Evolutionary conservation across 495 filamentous ascomycete genomes (phyloP).

Genomic region (Podospora sp.): DNA sequence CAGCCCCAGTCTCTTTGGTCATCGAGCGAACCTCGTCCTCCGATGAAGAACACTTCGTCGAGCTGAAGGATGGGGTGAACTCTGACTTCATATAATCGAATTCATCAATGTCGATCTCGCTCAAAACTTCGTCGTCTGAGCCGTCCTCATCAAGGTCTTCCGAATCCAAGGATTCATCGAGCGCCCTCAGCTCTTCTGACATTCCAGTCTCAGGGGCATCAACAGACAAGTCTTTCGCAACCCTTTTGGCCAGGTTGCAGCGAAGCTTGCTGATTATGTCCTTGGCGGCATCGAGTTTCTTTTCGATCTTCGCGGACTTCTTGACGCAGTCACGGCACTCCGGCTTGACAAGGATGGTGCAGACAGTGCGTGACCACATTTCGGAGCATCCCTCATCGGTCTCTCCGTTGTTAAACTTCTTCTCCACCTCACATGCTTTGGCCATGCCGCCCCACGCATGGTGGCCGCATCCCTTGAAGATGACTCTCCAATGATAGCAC

Average conservation of each 20-base stretch:
- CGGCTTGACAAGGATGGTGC: conserved; percentile 20
- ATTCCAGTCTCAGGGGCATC: no score
- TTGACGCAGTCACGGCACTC: conserved; percentile 26
- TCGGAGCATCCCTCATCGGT: conserved; percentile 24
- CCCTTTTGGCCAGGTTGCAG: neutral
- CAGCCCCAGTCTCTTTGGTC: neutral
- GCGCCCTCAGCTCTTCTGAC: no score
- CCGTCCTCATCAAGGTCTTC: neutral
- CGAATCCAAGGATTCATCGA: neutral
- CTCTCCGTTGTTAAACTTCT: conserved; percentile 22
- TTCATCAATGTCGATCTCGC: neutral
- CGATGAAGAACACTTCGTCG: neutral
- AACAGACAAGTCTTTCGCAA: neutral
- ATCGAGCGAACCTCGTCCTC: neutral
- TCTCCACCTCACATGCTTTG: conserved; percentile 25
- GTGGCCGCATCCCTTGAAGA: conserved; percentile 34
- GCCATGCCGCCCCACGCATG: conserved; percentile 23
- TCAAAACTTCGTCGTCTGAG: neutral
- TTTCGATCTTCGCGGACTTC: neutral
- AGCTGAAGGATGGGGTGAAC: no score
- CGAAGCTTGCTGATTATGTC: neutral
- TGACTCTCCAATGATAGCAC: conserved; percentile 34
- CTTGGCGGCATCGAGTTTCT: conserved; percentile 14
- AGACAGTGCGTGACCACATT: conserved; percentile 30
- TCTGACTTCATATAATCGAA: neutral